A percentile compares a stretch with the other conserved stretches of the same genome.
phyloP scores from a whole-genome alignment of 306 rosid genomes.

The Medicago lupulina region DNA sequence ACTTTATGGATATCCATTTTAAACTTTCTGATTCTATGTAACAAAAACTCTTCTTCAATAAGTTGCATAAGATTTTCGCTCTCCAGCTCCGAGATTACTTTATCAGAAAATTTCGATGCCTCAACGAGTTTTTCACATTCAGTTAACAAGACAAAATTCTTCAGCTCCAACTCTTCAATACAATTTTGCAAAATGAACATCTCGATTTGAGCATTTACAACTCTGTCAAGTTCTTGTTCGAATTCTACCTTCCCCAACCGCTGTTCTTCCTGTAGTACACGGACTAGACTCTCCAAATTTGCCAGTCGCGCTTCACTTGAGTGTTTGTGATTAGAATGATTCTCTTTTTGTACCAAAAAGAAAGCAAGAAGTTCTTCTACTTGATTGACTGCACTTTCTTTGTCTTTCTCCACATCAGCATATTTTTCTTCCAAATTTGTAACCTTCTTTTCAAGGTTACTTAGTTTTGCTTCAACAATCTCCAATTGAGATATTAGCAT shows the following conservation, averaged over 20 bases:
- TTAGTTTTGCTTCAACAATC: conserved; percentile 66
- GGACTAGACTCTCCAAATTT: conserved; percentile 67
- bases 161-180: conserved; percentile 85
- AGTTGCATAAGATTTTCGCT: conserved; percentile 86
- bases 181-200: conserved; percentile 83
- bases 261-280: conserved; percentile 64
- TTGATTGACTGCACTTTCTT: conserved; percentile 57
- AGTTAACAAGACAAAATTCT: conserved; percentile 59
- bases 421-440: conserved; percentile 70
- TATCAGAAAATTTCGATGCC: conserved; percentile 68
- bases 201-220: conserved; percentile 86
- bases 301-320: conserved; percentile 66
- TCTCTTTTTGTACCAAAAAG: conserved; percentile 63
- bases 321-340: conserved; percentile 62
- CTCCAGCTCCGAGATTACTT: conserved; percentile 83
- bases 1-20: conserved; percentile 62
- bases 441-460: conserved; percentile 69
- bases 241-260: conserved; percentile 72
- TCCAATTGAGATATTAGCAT: conserved; percentile 65
- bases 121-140: conserved; percentile 78
- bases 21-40: conserved; percentile 75
- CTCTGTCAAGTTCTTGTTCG: conserved; percentile 81
- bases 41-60: conserved; percentile 81
- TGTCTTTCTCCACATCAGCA: conserved; percentile 70
- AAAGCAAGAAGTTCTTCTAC: conserved; percentile 73